Evolutionary conservation across 2,329 filamentous ascomycete species (phyloP), one percentile per base, ranked within the genome.

Genomic region (Chaetomiaceae sp.): DNA sequence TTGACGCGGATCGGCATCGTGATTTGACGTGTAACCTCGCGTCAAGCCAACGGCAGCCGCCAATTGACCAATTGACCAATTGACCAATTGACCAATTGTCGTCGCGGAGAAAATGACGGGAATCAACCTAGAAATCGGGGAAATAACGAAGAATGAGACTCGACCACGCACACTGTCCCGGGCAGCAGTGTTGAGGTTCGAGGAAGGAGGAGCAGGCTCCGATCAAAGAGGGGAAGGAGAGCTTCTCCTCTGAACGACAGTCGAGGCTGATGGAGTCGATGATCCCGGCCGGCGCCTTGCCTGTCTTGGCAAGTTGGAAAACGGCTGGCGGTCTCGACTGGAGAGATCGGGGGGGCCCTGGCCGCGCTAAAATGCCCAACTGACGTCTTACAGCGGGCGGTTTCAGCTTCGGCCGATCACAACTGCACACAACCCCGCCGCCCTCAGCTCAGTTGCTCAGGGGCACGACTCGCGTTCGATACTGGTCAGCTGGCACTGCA

Each of bases 1-100:
- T 69, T 73, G 58, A 73, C 69, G 59, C 71, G 71, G 51, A 73
- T 58, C 7, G 70, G 69, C 59, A 65, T 62, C 9, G 37, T 19
- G 21, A 25, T 33, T 25, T 35, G 5, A 12, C 37, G 33, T n/a
- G n/a, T n/a, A n/a, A n/a, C n/a, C n/a, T n/a, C 25, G 41, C 19
- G 35, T 14, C 16, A 20, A 17, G 34, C n/a, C n/a, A n/a, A n/a
- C n/a, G n/a, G n/a, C n/a, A n/a, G n/a, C n/a, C n/a, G n/a, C n/a
- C n/a, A n/a, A n/a, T n/a, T n/a, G n/a, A n/a, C n/a, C n/a, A n/a
- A n/a, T n/a, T n/a, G n/a, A n/a, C n/a, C n/a, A n/a, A n/a, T n/a
- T n/a, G n/a, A n/a, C n/a, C n/a, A n/a, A n/a, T n/a, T n/a, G n/a
- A n/a, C n/a, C n/a, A n/a, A n/a, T n/a, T n/a, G n/a, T n/a, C n/a